These are phyloP conservation scores for Verticillium dahliae DNA, from an alignment of 2,329 filamentous ascomycete genomes.

Conservation along the genomic window DNA sequence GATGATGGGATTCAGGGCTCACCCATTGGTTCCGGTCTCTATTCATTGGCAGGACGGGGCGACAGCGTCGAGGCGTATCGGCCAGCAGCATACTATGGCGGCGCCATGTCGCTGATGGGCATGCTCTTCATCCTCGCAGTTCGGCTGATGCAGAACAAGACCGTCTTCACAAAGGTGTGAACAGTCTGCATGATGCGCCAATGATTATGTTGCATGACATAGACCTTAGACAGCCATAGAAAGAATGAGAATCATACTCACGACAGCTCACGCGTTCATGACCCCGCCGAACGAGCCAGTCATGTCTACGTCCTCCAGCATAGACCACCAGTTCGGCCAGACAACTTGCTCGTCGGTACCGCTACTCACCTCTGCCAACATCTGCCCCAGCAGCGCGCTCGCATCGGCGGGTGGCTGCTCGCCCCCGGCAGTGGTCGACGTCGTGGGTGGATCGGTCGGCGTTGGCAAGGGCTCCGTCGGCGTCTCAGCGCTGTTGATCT, in stretches of 20 bases:
- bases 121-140: background rate
- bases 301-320: conserved; percentile 10
- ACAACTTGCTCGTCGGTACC: conserved; percentile 5
- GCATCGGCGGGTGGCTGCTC: background rate
- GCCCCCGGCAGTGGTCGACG: background rate
- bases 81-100: conserved; percentile 20
- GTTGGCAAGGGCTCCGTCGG: background rate
- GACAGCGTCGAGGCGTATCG: conserved; percentile 13
- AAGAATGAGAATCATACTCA: too few relatives aligned
- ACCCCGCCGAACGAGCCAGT: background rate
- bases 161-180: background rate
- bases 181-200: background rate
- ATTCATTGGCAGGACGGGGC: conserved; percentile 12
- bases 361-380: background rate
- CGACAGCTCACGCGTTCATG: too few relatives aligned
- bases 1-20: conserved; percentile 13
- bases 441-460: background rate
- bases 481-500: conserved; percentile 19
- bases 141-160: background rate
- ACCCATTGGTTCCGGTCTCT: conserved; percentile 18
- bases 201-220: too few relatives aligned
- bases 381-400: background rate
- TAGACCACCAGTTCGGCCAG: conserved; percentile 13
- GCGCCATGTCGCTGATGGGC: conserved; percentile 15
- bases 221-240: too few relatives aligned